phyloP scores from a whole-genome alignment of 2,329 filamentous ascomycete species.

The Cladosporium sp. region DNA sequence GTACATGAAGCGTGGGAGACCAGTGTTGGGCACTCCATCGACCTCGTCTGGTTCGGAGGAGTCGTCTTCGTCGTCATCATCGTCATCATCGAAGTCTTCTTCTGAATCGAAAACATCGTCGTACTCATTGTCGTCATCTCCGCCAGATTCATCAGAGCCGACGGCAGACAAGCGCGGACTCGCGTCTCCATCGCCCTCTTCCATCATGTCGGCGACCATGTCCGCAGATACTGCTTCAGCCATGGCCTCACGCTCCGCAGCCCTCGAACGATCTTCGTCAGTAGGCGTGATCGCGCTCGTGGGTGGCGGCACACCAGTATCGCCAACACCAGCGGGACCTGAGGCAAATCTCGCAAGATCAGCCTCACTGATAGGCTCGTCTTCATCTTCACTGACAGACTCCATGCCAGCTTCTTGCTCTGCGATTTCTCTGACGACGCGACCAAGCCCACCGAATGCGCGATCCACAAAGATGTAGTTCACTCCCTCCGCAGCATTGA shows the following conservation, averaged over 20 bases:
- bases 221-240: slow-evolving; percentile 23
- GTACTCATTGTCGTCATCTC: slow-evolving; percentile 23
- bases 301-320: neutral
- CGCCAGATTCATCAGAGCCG: slow-evolving; percentile 27
- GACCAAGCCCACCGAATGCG: slow-evolving; percentile 62
- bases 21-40: slow-evolving; percentile 36
- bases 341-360: slow-evolving; percentile 21
- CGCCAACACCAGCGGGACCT: neutral
- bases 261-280: neutral
- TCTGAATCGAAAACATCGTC: slow-evolving; percentile 31
- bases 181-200: neutral
- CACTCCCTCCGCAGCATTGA: slow-evolving; percentile 57
- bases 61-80: slow-evolving; percentile 26
- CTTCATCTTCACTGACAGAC: slow-evolving; percentile 27
- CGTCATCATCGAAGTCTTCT: slow-evolving; percentile 30
- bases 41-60: slow-evolving; percentile 40
- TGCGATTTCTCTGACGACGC: slow-evolving; percentile 33
- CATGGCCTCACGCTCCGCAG: neutral
- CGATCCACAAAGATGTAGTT: slow-evolving; percentile 59
- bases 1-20: slow-evolving; percentile 43
- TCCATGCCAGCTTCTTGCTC: slow-evolving; percentile 21
- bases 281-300: neutral
- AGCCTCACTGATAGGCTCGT: slow-evolving; percentile 22
- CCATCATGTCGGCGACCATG: slow-evolving; percentile 11
- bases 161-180: too few relatives aligned